Conservation (phyloP, 345 rosid genomes). For the Gossypium sturtianum region DNA sequence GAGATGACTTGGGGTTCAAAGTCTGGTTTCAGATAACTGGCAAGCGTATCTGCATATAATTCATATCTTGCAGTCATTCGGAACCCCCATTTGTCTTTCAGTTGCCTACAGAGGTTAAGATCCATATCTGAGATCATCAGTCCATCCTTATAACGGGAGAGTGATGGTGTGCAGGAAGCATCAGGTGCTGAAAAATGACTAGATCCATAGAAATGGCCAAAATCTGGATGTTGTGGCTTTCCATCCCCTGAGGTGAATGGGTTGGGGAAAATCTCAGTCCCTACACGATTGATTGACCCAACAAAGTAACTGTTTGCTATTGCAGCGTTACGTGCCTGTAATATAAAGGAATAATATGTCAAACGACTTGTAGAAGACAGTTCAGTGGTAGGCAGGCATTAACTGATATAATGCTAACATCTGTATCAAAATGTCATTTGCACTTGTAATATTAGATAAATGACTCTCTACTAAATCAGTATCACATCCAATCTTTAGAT, state of each 20-base stretch:
- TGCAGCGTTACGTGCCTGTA: constrained; percentile 91
- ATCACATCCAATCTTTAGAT: constrained; percentile 1
- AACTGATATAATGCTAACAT: not conserved
- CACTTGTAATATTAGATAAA: not conserved
- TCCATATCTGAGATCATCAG: constrained; percentile 82
- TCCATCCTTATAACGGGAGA: constrained; percentile 75
- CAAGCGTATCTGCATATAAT: constrained; percentile 54
- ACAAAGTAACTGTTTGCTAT: constrained; percentile 91
- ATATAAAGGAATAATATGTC: constrained; percentile 3
- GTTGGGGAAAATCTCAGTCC: constrained; percentile 87
- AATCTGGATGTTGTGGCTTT: constrained; percentile 74
- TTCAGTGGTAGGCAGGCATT: not conserved
- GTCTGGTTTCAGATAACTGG: constrained; percentile 55
- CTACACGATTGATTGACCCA: constrained; percentile 95
- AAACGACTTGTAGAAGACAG: not conserved
- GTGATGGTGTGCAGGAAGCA: constrained; percentile 86
- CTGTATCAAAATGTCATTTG: not conserved
- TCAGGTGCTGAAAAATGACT: constrained; percentile 93
- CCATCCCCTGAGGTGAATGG: constrained; percentile 93
- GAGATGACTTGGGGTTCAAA: constrained; percentile 70
- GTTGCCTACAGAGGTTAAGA: constrained; percentile 83
- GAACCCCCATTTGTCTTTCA: constrained; percentile 95
- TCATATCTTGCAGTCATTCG: constrained; percentile 84
- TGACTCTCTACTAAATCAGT: not conserved
- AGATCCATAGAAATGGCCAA: constrained; percentile 92